These are phyloP conservation scores for Aureobasidium uvarum DNA, from an alignment of 2,329 filamentous ascomycete genomes.

Conservation along the genomic window DNA sequence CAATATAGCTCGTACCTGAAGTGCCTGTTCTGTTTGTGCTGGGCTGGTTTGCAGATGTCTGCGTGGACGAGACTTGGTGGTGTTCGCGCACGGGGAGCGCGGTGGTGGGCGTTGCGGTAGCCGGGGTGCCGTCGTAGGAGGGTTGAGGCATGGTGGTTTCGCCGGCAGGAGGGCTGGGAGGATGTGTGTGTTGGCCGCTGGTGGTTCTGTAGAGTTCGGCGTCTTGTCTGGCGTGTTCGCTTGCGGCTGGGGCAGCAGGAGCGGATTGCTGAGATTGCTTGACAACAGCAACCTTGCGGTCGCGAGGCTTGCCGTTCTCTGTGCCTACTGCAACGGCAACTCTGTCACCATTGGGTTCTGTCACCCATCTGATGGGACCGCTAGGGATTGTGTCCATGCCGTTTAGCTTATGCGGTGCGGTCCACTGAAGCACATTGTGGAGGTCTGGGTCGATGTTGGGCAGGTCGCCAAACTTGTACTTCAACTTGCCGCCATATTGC, in stretches of 20 bases:
- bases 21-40: slow-evolving; percentile 40
- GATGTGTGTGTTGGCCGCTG: slow-evolving; percentile 32
- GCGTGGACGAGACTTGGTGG: background rate
- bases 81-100: slow-evolving; percentile 32
- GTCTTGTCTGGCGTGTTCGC: background rate
- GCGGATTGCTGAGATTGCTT: slow-evolving; percentile 26
- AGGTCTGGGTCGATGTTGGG: slow-evolving; percentile 65
- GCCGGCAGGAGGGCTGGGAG: slow-evolving; percentile 29
- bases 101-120: slow-evolving; percentile 3
- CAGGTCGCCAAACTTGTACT: slow-evolving; percentile 75
- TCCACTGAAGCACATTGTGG: slow-evolving; percentile 45
- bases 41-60: slow-evolving; percentile 7
- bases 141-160: slow-evolving; percentile 14
- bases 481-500: slow-evolving; percentile 81
- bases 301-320: slow-evolving; percentile 44
- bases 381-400: slow-evolving; percentile 46
- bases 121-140: slow-evolving; percentile 11
- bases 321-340: slow-evolving; percentile 48
- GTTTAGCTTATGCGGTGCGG: slow-evolving; percentile 33
- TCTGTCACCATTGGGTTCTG: slow-evolving; percentile 44
- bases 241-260: background rate
- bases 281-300: slow-evolving; percentile 43
- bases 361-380: slow-evolving; percentile 49
- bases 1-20: slow-evolving; percentile 43
- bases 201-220: slow-evolving; percentile 28